These are phyloP conservation scores for Monosporascus sp. DNA, from an alignment of 2,329 filamentous ascomycete species.

Conservation along the genomic window DNA sequence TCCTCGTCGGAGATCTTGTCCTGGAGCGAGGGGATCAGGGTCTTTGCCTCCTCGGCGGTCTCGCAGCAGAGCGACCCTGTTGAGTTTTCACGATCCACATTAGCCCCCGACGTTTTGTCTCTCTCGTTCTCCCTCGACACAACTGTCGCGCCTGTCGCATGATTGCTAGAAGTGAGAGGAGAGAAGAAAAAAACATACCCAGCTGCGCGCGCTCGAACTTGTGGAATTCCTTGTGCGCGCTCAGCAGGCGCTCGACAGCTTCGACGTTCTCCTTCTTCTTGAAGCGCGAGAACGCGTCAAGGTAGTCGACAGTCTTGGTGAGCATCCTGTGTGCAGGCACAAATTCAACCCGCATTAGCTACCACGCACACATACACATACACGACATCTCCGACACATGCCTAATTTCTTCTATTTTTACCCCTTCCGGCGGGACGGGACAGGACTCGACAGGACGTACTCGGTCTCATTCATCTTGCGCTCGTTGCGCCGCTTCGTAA, in stretches of 20 bases:
- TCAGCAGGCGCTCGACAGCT: constrained; percentile 83
- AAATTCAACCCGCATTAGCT: constrained; percentile 1
- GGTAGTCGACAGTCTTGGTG: constrained; percentile 83
- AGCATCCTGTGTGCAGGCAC: constrained; percentile 53
- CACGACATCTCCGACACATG: neutral
- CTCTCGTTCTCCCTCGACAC: neutral
- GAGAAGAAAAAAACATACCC: constrained; percentile 46
- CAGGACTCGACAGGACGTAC: constrained; percentile 42
- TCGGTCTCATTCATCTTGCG: constrained; percentile 81
- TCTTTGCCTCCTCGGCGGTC: constrained; percentile 91
- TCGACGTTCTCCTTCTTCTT: constrained; percentile 93
- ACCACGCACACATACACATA: neutral
- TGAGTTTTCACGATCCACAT: too few relatives aligned
- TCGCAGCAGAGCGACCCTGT: constrained; percentile 88
- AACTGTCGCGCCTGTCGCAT: neutral
- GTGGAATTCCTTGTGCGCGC: constrained; percentile 71
- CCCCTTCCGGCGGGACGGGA: neutral
- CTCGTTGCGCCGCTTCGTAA: constrained; percentile 72
- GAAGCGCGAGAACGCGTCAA: constrained; percentile 92
- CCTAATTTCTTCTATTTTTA: neutral
- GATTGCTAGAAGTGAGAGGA: neutral
- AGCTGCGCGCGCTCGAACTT: constrained; percentile 93
- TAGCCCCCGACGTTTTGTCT: neutral
- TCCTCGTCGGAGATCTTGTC: constrained; percentile 90
- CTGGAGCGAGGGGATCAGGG: constrained; percentile 80